Conservation (phyloP, 2,329 filamentous ascomycete genomes). For the Xylariales sp. region DNA sequence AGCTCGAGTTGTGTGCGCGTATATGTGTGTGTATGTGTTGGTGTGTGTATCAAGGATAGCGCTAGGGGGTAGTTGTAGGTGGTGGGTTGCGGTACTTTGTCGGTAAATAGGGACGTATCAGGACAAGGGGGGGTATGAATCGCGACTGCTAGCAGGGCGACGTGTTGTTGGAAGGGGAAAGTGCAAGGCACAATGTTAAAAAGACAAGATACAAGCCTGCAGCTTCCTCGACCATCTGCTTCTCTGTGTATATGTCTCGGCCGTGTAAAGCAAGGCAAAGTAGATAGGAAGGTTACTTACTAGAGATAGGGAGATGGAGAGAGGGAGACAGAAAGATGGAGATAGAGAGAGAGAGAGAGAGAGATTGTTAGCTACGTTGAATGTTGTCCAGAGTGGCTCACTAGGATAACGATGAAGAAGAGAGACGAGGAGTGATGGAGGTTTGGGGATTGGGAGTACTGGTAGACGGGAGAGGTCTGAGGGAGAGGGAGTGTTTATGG, state of each 20-base stretch:
- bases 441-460: too few relatives aligned
- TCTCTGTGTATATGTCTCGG: background rate
- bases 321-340: too few relatives aligned
- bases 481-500: background rate
- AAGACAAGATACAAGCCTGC: background rate
- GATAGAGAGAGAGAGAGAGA: background rate
- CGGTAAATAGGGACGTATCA: constrained; percentile 1
- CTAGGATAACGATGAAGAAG: too few relatives aligned
- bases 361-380: too few relatives aligned
- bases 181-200: background rate
- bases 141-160: background rate
- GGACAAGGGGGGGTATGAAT: background rate
- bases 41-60: constrained; percentile 3
- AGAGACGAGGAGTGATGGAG: too few relatives aligned
- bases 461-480: too few relatives aligned
- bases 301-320: background rate
- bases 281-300: background rate
- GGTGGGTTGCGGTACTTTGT: background rate
- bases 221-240: background rate
- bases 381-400: too few relatives aligned
- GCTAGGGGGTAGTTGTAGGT: background rate
- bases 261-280: background rate
- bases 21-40: background rate
- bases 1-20: background rate
- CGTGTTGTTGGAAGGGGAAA: background rate